Conservation (phyloP, 1,284 basidiomycete genomes). For the Puccinia coronata region DNA sequence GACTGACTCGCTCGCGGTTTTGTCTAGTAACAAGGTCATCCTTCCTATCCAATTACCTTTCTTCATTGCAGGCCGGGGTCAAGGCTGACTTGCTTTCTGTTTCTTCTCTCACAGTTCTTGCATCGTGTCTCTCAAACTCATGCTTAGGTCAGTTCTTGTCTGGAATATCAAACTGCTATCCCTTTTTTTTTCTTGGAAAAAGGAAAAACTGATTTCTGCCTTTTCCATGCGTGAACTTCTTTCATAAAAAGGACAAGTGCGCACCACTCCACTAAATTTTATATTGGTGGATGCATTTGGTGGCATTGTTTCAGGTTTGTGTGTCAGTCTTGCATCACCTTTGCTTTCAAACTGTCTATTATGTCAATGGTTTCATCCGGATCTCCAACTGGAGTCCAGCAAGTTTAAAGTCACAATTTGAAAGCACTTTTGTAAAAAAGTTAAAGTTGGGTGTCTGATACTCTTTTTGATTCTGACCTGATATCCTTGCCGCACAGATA, state of each 20-base stretch:
- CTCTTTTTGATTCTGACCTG: neutral
- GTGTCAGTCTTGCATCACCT: neutral
- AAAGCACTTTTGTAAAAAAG: too few species aligned
- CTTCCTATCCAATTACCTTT: neutral
- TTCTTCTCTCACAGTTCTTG: neutral
- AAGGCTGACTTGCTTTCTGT: neutral
- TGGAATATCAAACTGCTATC: neutral
- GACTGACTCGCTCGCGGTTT: neutral
- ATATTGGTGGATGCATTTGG: neutral
- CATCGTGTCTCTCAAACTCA: neutral
- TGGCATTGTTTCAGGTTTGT: neutral
- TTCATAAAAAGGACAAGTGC: neutral
- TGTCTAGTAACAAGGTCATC: slow-evolving; percentile 5
- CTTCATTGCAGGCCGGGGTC: too few species aligned
- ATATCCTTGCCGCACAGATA: neutral
- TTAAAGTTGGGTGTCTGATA: too few species aligned
- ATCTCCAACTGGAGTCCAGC: too few species aligned
- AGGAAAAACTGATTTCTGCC: too few species aligned
- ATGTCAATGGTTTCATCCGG: too few species aligned
- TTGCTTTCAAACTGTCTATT: neutral
- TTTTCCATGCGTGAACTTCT: too few species aligned
- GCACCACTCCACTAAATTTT: neutral
- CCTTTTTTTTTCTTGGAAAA: neutral
- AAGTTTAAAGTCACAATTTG: too few species aligned
- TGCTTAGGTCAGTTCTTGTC: neutral